Conservation (phyloP, 345 rosid genomes). For the Anacardium occidentale region DNA sequence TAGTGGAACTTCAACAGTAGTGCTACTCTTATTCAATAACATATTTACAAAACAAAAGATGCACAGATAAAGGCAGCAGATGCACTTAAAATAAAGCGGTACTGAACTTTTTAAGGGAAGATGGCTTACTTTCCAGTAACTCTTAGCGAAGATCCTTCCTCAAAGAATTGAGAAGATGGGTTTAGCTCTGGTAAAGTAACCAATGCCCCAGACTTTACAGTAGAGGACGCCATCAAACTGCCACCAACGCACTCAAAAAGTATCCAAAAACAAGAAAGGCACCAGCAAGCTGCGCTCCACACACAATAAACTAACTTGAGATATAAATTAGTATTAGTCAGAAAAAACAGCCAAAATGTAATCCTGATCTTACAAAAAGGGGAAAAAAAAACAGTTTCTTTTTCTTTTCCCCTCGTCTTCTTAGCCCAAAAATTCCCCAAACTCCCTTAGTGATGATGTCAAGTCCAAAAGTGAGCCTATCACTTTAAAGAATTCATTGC, state of each 20-base stretch:
- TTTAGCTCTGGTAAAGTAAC: slow-evolving; percentile 38
- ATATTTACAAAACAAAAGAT: not conserved
- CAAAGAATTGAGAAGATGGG: slow-evolving; percentile 40
- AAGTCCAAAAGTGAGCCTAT: not conserved
- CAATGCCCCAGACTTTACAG: slow-evolving; percentile 41
- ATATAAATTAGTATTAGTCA: not conserved
- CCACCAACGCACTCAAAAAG: not conserved
- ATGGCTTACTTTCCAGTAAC: slow-evolving; percentile 49
- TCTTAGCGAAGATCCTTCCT: slow-evolving; percentile 50
- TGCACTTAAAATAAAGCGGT: not conserved
- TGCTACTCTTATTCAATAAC: not conserved
- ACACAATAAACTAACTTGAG: not conserved
- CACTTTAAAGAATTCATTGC: not conserved
- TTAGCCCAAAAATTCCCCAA: not conserved
- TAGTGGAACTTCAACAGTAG: not conserved
- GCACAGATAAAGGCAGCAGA: not conserved
- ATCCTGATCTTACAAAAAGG: not conserved
- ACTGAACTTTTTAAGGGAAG: not conserved
- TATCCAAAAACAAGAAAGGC: not conserved
- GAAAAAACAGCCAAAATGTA: not conserved
- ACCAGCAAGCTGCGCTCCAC: not conserved
- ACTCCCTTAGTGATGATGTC: not conserved
- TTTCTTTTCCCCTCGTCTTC: no score
- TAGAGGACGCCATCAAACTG: slow-evolving; percentile 30
- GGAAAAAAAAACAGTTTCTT: no score